Percentiles rank a stretch among this genome's conserved stretches.
Evolutionary conservation across 2,329 filamentous ascomycete genomes (phyloP).

Genomic region (Albifimbria verrucaria): DNA sequence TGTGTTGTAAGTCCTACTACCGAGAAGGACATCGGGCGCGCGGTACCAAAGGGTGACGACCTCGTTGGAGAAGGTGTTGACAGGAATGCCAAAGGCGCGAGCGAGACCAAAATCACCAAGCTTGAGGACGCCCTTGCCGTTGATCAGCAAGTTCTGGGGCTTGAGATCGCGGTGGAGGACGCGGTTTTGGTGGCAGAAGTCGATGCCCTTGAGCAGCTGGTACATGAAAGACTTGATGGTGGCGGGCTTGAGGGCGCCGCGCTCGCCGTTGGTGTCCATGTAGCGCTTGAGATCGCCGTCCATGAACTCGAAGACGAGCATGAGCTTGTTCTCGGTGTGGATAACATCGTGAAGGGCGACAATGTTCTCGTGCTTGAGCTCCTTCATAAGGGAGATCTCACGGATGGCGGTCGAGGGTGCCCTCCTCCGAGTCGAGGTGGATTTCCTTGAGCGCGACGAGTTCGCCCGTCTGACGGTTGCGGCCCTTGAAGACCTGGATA

Average conservation of each 20-base stretch:
- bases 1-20: constrained; percentile 96
- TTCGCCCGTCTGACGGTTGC: constrained; percentile 94
- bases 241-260: constrained; percentile 80
- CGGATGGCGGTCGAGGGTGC: constrained; percentile 96
- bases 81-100: constrained; percentile 91
- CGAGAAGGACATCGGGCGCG: constrained; percentile 90
- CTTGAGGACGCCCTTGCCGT: constrained; percentile 85
- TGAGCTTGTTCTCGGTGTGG: constrained; percentile 98
- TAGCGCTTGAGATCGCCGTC: constrained; percentile 98
- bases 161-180: constrained; percentile 95
- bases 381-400: constrained; percentile 99
- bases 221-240: constrained; percentile 99
- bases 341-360: constrained; percentile 97
- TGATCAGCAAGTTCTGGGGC: constrained; percentile 94
- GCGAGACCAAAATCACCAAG: constrained; percentile 93
- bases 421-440: constrained; percentile 96
- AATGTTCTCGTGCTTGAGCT: constrained; percentile 98
- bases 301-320: constrained; percentile 99
- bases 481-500: constrained; percentile 92
- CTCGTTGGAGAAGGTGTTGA: constrained; percentile 98
- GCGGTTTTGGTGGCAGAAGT: constrained; percentile 96
- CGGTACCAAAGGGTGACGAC: constrained; percentile 98
- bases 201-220: constrained; percentile 90
- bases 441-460: constrained; percentile 98
- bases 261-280: constrained; percentile 91